Percentiles rank a stretch among this genome's conserved stretches.
phyloP scores from a whole-genome alignment of 345 rosid species.

The Citrus australasica region DNA sequence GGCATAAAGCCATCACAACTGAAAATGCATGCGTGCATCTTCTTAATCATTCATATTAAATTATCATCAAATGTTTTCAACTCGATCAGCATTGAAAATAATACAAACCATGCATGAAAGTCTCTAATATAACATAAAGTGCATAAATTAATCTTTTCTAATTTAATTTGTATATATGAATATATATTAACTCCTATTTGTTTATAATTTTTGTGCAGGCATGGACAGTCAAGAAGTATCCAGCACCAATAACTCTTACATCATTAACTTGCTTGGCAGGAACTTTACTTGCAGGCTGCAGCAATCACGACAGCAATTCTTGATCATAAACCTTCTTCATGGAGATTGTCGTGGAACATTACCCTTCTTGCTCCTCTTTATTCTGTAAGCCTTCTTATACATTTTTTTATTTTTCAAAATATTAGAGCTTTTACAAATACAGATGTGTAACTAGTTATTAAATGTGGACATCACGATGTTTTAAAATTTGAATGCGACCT shows the following conservation, averaged over 20 bases:
- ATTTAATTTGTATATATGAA: too few species aligned
- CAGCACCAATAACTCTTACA: constrained; percentile 6
- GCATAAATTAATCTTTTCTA: too few species aligned
- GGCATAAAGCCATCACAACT: too few species aligned
- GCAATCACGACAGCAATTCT: constrained; percentile 1
- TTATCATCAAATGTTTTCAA: too few species aligned
- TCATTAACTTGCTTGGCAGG: constrained; percentile 5
- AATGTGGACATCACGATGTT: too few species aligned
- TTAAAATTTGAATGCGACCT: background rate
- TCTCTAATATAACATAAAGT: too few species aligned
- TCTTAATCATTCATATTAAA: too few species aligned
- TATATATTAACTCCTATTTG: background rate
- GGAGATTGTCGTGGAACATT: constrained; percentile 5
- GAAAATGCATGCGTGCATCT: too few species aligned
- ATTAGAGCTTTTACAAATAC: background rate
- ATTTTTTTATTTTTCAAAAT: background rate
- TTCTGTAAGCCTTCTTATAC: background rate
- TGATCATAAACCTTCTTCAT: constrained; percentile 9
- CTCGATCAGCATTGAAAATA: too few species aligned
- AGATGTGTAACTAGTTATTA: background rate
- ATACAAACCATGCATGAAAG: too few species aligned
- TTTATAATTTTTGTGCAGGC: background rate
- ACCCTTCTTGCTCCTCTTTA: constrained; percentile 10
- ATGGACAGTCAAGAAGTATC: constrained; percentile 1
- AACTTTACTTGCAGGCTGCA: background rate